Evolutionary conservation across 768 basidiomycete genomes (phyloP).

Genomic region (Tephrocybe sp.): DNA sequence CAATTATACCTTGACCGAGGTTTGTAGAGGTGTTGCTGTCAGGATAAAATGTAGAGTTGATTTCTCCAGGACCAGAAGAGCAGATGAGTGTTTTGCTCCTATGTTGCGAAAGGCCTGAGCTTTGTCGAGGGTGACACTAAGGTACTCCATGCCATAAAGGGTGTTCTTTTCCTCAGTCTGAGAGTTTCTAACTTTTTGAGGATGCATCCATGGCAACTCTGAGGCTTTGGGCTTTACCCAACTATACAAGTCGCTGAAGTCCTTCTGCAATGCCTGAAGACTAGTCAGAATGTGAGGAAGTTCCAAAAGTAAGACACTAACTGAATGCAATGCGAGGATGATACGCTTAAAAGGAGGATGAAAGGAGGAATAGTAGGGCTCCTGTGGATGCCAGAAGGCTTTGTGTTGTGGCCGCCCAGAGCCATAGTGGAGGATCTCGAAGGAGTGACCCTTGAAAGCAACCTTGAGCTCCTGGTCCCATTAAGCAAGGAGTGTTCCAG

Average conservation of each 20-base stretch:
- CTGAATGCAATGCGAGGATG: constrained; percentile 11
- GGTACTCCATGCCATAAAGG: constrained; percentile 16
- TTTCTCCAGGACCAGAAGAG: constrained; percentile 11
- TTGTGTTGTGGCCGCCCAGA: not conserved
- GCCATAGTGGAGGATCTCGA: constrained; percentile 11
- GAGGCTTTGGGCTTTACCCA: not conserved
- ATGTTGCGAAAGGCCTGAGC: constrained; percentile 23
- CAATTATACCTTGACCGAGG: constrained; percentile 19
- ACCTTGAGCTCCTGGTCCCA: constrained; percentile 12
- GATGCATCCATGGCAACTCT: not conserved
- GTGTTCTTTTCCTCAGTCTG: constrained; percentile 3
- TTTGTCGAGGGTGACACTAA: constrained; percentile 22
- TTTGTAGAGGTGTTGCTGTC: constrained; percentile 31
- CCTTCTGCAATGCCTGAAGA: not conserved
- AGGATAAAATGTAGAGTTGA: constrained; percentile 15
- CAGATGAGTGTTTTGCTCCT: constrained; percentile 15
- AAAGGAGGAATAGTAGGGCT: constrained; percentile 1
- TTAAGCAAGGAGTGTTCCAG: constrained; percentile 7
- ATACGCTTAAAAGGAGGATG: constrained; percentile 5
- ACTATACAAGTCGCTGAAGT: not conserved
- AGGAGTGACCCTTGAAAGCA: constrained; percentile 1
- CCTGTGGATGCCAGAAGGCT: constrained; percentile 9
- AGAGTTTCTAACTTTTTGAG: not conserved
- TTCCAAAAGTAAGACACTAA: not conserved
- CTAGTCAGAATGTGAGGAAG: not conserved